Evolutionary conservation across 352 stramenopile species (phyloP), one percentile per base, ranked within the genome.

Genomic region (Globisporangium takayamanum): DNA sequence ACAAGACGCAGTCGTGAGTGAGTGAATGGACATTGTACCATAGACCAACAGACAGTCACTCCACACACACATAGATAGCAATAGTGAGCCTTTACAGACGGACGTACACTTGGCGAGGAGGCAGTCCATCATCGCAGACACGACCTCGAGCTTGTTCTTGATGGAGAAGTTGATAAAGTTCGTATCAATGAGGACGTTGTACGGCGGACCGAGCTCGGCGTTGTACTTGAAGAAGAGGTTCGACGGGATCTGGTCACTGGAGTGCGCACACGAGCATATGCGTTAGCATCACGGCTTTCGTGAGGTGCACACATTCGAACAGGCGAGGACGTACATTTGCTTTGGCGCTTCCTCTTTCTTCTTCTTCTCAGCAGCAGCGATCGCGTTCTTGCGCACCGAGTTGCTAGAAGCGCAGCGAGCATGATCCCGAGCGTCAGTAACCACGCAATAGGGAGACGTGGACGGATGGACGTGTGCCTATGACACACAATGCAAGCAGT

Each of bases 91-190:
- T 39, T 5, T 12, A 12, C 33, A 39, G 12, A 16, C 14, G 22
- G 3, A 60, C 57, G 87, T 89, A 84, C 96, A 98, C 76, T 99
- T 99, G 60, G 98, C 98, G 25, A 99, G 85, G 51, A 99, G 83
- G 73, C 98, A 99, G 80, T 99, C 97, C 97, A 99, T 99, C 97
- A 99, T 99, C 47, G 92, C 88, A 50, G 97, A 97, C 20, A 99
- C 89, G 42, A 99, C 89, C 69, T 99, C 98, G 58, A 99, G 88
- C 68, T 97, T 97, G 84, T 99, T 98, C 62, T 98, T 98, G 78
- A 99, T 99, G 41, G 92, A 98, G 64, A 99, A 99, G 73, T 99
- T 99, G 75, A 99, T 99, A 85, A 99, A 99, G 76, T 99, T 99
- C 22, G 98, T 99, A 89, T 99, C 98, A 50, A 99, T 84, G 15